Conservation (phyloP, 148 eudicot species). For the Spergularia marina region DNA sequence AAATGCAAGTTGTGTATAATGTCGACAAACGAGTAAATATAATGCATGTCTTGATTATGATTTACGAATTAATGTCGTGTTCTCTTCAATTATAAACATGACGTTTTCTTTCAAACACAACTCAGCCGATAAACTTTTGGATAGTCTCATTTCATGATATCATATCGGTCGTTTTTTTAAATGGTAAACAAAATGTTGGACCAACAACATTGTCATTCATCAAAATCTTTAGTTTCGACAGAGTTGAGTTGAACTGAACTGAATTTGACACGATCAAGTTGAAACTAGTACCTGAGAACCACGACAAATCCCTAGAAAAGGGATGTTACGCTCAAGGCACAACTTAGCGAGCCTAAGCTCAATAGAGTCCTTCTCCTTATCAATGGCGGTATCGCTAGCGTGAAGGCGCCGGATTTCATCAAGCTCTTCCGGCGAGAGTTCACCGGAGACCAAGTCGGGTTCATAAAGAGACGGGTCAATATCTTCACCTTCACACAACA, state of each 20-base stretch:
- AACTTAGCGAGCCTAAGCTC: slow-evolving; percentile 67
- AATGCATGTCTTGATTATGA: too few relatives aligned
- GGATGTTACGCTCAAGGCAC: slow-evolving; percentile 80
- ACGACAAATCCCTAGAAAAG: slow-evolving; percentile 84
- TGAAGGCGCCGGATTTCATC: slow-evolving; percentile 57
- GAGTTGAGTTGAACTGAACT: neutral
- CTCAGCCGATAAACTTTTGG: neutral
- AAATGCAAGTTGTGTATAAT: neutral
- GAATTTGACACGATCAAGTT: neutral
- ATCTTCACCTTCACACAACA: slow-evolving; percentile 90
- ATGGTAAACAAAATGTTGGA: too few relatives aligned
- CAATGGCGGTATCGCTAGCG: slow-evolving; percentile 76
- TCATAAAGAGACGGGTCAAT: slow-evolving; percentile 69
- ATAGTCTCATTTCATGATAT: too few relatives aligned
- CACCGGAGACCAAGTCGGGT: slow-evolving; percentile 24
- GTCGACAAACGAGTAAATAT: too few relatives aligned
- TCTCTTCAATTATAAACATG: too few relatives aligned
- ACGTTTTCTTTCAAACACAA: neutral
- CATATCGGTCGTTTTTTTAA: too few relatives aligned
- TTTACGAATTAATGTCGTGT: too few relatives aligned
- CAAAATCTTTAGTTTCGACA: too few relatives aligned
- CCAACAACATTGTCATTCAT: too few relatives aligned
- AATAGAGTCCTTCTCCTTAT: slow-evolving; percentile 75
- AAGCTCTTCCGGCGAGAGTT: slow-evolving; percentile 49
- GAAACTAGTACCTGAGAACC: slow-evolving; percentile 56